Conservation (phyloP, 768 basidiomycete species). For the Saitozyma sp. region DNA sequence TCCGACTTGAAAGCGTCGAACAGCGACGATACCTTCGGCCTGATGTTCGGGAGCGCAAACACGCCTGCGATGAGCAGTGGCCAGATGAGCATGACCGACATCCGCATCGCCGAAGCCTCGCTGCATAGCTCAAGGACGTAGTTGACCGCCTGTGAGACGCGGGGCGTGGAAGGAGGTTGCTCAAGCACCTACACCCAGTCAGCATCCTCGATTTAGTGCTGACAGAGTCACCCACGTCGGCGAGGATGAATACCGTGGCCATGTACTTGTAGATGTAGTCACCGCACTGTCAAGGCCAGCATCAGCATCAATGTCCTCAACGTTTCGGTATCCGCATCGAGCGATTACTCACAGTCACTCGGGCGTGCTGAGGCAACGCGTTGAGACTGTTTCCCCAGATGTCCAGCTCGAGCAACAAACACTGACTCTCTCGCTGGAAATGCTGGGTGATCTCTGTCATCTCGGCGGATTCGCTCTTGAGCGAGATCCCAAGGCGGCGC, state of each 20-base stretch:
- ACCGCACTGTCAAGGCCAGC: constrained; percentile 11
- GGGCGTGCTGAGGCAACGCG: constrained; percentile 25
- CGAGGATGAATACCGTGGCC: constrained; percentile 25
- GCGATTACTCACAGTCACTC: constrained; percentile 27
- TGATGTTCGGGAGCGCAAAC: constrained; percentile 13
- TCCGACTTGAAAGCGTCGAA: constrained; percentile 26
- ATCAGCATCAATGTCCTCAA: background rate
- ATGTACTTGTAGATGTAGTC: constrained; percentile 42
- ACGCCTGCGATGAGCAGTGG: constrained; percentile 38
- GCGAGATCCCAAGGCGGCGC: constrained; percentile 25
- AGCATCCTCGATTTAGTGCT: background rate
- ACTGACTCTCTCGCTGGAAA: constrained; percentile 26
- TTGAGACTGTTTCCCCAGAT: constrained; percentile 37
- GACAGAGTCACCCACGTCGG: constrained; percentile 19
- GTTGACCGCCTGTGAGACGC: constrained; percentile 23
- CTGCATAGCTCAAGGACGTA: constrained; percentile 36
- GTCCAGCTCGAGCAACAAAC: constrained; percentile 35
- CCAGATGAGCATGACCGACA: constrained; percentile 43
- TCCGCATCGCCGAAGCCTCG: constrained; percentile 37
- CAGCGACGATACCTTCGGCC: constrained; percentile 19
- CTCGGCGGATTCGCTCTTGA: constrained; percentile 18
- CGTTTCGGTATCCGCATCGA: background rate
- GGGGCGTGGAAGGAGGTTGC: constrained; percentile 24
- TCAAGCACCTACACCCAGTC: constrained; percentile 23
- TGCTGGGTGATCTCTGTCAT: constrained; percentile 28